phyloP scores from a whole-genome alignment of 2,329 filamentous ascomycete species.

The Calonectria naviculata region DNA sequence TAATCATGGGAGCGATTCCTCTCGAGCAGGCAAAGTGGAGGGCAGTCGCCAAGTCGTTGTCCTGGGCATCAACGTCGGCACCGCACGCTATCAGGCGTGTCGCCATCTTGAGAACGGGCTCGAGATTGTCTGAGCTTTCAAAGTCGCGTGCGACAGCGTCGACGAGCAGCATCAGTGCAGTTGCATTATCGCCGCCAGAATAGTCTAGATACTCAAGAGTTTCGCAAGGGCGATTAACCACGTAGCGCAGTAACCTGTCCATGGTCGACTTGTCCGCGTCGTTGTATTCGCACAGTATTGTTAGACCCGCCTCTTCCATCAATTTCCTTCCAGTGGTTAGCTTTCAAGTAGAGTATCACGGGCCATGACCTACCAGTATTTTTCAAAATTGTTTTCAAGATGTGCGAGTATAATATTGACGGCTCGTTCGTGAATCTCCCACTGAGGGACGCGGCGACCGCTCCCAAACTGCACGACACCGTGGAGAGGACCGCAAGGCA shows the following conservation, averaged over 20 bases:
- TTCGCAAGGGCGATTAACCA: slow-evolving; percentile 24
- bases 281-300: not conserved
- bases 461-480: slow-evolving; percentile 26
- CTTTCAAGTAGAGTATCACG: not conserved
- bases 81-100: slow-evolving; percentile 25
- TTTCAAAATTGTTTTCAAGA: slow-evolving; percentile 20
- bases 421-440: slow-evolving; percentile 14
- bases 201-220: not conserved
- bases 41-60: slow-evolving; percentile 19
- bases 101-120: slow-evolving; percentile 13
- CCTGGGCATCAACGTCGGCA: slow-evolving; percentile 30
- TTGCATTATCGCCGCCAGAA: not conserved
- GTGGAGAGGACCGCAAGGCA: slow-evolving; percentile 27
- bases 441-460: not conserved
- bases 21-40: slow-evolving; percentile 22
- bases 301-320: slow-evolving; percentile 23
- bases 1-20: not conserved
- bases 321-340: slow-evolving; percentile 31
- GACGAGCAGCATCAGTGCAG: slow-evolving; percentile 29
- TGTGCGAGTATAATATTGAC: slow-evolving; percentile 31
- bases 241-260: slow-evolving; percentile 22
- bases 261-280: not conserved
- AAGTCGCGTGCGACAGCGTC: not conserved
- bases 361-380: slow-evolving; percentile 30
- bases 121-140: not conserved